These are phyloP conservation scores for Hypoxylon sp. DNA, from an alignment of 2,329 filamentous ascomycete species.

Conservation along the genomic window DNA sequence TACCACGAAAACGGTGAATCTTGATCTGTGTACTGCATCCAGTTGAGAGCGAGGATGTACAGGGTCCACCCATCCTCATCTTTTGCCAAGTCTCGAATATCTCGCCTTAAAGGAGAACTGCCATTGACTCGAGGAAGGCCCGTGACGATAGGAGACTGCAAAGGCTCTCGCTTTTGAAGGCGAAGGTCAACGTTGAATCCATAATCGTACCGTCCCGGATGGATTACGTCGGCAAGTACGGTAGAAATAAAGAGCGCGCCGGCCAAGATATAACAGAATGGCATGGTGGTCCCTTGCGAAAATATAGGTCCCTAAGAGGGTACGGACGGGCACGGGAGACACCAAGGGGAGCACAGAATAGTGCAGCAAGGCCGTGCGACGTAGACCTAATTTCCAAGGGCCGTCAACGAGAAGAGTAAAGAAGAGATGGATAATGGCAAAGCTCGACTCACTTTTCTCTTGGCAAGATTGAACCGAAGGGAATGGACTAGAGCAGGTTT, in stretches of 20 bases:
- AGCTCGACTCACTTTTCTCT: constrained; percentile 14
- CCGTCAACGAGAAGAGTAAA: constrained; percentile 2
- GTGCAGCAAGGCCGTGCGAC: constrained; percentile 28
- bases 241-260: constrained; percentile 16
- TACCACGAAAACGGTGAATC: constrained; percentile 77
- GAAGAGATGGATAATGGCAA: constrained; percentile 4
- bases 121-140: constrained; percentile 57
- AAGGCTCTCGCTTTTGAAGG: constrained; percentile 56
- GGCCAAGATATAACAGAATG: constrained; percentile 18
- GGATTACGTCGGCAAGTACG: constrained; percentile 19
- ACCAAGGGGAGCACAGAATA: constrained; percentile 26
- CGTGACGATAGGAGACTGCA: constrained; percentile 54
- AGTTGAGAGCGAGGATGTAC: constrained; percentile 79
- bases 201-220: constrained; percentile 60
- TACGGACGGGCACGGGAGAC: constrained; percentile 15
- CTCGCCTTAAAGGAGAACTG: constrained; percentile 64
- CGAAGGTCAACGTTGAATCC: constrained; percentile 58
- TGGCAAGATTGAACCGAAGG: constrained; percentile 13
- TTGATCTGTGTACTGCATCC: constrained; percentile 76
- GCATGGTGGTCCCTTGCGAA: constrained; percentile 26
- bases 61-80: constrained; percentile 78
- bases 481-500: constrained; percentile 6
- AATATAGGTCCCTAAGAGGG: not conserved
- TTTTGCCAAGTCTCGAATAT: constrained; percentile 74
- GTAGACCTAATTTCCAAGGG: constrained; percentile 12